Base-by-base conservation (phyloP, 2,329 filamentous ascomycete species). In the Herpotrichia juniperi region DNA sequence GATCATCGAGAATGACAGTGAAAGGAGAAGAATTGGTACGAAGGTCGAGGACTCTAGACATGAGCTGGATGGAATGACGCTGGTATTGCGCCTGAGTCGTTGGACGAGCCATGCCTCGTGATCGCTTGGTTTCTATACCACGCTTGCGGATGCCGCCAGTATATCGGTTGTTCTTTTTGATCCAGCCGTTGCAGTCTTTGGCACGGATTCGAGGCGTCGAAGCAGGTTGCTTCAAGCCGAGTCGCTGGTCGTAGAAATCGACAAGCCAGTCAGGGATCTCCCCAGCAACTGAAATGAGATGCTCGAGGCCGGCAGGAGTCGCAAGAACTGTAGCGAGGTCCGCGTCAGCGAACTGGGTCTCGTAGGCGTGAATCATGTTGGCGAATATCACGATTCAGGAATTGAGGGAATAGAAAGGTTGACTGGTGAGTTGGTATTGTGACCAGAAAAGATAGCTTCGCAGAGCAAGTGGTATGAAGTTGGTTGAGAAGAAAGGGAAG, bases 1-100 rank as follows among this genome's bases (percentile, higher is more conserved):
- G 79, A 28, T 83, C 90, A 73, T 97, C 93, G 50, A 96, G 80
- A 2, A 97, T 76, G 22, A 97, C 79, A 0, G 93, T 97, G 66
- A 97, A 86, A 2, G 93, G 93, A 43, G 91, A 96, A 12, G 89
- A 86, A 50, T 85, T 86, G 72, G 94, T 89, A 56, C 91, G 84
- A 50, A 91, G 79, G 67, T 87, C 90, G 57, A 96, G 80, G 1
- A 96, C 79, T 68, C 91, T 93, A 57, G 92, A 90, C 49, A 96
- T 86, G 2, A 96, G 80, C 2, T 96, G 83, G 19, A 96, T 77
- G 70, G 92, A 93, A 74, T 96, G 92, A 17, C 91, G 93, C 58
- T 91, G 85, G 22, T 89, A 83, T 67, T 96, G 90, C 42, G 59
- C 59, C 4, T 58, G 43, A 6, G 56, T 62, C 4, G 54, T 42